A percentile compares a stretch with the other conserved stretches of the same genome.
These are phyloP conservation scores for Calycina marina DNA, from an alignment of 2,329 filamentous ascomycete genomes.

Conservation along the genomic window DNA sequence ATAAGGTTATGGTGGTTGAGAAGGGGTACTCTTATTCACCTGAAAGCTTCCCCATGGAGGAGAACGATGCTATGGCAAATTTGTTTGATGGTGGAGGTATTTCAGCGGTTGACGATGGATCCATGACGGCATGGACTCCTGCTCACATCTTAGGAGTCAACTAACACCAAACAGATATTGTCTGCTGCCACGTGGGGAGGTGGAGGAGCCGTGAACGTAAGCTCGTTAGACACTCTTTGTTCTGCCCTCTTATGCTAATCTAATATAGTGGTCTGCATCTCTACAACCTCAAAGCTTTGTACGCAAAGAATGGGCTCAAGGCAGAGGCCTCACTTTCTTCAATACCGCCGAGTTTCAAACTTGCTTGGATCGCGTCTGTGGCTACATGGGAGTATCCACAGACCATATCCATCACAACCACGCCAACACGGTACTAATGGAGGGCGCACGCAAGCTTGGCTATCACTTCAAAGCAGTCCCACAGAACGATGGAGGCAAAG, in stretches of 20 bases:
- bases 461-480: conserved; percentile 55
- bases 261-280: conserved; percentile 59
- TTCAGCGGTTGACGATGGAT: conserved; percentile 38
- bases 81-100: conserved; percentile 57
- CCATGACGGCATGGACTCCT: too few species aligned
- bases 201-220: conserved; percentile 79
- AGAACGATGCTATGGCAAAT: conserved; percentile 41
- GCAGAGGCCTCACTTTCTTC: conserved; percentile 55
- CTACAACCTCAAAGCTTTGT: conserved; percentile 59
- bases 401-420: conserved; percentile 58
- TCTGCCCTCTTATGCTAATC: too few species aligned
- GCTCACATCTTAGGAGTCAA: too few species aligned
- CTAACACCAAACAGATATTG: too few species aligned
- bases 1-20: conserved; percentile 66
- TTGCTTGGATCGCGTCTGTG: conserved; percentile 66
- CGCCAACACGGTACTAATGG: conserved; percentile 55
- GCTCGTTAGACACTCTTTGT: too few species aligned
- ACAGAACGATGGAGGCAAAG: conserved; percentile 61
- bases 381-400: conserved; percentile 60
- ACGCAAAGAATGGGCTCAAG: conserved; percentile 64
- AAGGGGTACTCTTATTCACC: conserved; percentile 67
- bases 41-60: conserved; percentile 59
- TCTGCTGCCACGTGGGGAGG: conserved; percentile 69
- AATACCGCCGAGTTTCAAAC: conserved; percentile 58
- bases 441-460: conserved; percentile 60